phyloP scores from a whole-genome alignment of 495 filamentous ascomycete genomes.

The Sphaerosporella brunnea region DNA sequence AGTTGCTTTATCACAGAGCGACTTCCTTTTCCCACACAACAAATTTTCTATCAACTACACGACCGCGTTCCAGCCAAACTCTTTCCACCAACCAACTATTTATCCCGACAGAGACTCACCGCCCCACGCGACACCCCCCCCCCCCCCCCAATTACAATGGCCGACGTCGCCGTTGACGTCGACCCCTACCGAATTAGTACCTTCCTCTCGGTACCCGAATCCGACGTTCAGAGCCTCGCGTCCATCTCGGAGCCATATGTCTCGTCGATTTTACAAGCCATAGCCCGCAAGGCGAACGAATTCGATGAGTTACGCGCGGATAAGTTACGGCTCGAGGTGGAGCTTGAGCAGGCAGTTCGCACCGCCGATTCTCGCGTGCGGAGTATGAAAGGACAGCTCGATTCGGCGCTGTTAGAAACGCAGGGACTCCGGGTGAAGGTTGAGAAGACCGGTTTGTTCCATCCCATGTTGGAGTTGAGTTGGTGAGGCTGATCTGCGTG shows the following conservation, averaged over 20 bases:
- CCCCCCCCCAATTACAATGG: no score
- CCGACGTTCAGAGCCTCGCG: slow-evolving; percentile 13
- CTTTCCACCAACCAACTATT: no score
- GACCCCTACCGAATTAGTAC: slow-evolving; percentile 19
- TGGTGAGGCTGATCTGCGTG: no score
- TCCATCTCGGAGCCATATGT: slow-evolving; percentile 20
- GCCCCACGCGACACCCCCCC: no score
- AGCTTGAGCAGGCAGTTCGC: slow-evolving; percentile 73
- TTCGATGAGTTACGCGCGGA: slow-evolving; percentile 60
- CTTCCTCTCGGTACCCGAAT: slow-evolving; percentile 20
- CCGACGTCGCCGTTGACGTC: slow-evolving; percentile 19
- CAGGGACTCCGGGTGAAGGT: slow-evolving; percentile 62
- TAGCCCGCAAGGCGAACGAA: slow-evolving; percentile 47
- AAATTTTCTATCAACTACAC: no score
- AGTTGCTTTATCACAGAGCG: no score
- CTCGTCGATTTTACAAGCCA: slow-evolving; percentile 11
- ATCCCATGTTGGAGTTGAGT: no score
- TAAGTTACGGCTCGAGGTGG: slow-evolving; percentile 74
- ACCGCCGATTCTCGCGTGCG: slow-evolving; percentile 63
- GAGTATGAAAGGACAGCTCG: slow-evolving; percentile 57
- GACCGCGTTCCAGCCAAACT: no score
- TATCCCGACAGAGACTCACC: no score
- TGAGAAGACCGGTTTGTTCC: slow-evolving; percentile 52
- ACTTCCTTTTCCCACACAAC: no score
- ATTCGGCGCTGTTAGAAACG: slow-evolving; percentile 65